These are phyloP conservation scores for Ulota crispa DNA, from an alignment of 225 moss, liverwort and hornwort species.

Conservation along the genomic window DNA sequence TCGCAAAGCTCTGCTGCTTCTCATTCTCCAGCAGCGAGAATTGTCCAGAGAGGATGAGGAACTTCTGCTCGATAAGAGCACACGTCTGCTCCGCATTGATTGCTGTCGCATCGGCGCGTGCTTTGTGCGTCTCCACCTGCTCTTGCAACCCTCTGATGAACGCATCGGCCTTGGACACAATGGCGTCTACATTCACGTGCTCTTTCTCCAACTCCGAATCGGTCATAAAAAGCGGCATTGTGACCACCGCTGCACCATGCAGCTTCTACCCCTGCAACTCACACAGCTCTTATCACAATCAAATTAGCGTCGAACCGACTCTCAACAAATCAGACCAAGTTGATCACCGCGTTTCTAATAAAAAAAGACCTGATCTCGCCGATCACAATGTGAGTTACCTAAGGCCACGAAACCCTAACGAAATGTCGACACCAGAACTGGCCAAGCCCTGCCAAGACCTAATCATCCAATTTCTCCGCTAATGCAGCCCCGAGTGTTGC, in stretches of 20 bases:
- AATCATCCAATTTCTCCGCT: neutral
- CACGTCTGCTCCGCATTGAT: constrained; percentile 98
- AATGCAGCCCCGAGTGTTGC: constrained; percentile 1
- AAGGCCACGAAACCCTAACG: neutral
- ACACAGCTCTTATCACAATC: neutral
- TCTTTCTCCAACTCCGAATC: constrained; percentile 77
- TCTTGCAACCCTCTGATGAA: constrained; percentile 67
- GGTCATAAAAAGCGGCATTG: constrained; percentile 75
- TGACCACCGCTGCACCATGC: constrained; percentile 46
- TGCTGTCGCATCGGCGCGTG: constrained; percentile 85
- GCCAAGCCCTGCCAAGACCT: constrained; percentile 17
- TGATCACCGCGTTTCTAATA: neutral
- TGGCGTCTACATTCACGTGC: constrained; percentile 50
- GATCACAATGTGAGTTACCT: neutral
- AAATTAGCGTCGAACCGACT: neutral
- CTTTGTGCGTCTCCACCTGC: constrained; percentile 96
- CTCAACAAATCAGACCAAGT: neutral
- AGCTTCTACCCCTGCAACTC: constrained; percentile 19
- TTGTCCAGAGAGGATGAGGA: constrained; percentile 80
- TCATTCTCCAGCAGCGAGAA: constrained; percentile 88
- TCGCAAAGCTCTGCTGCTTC: constrained; percentile 79
- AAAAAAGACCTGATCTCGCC: constrained; percentile 1
- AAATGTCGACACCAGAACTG: neutral
- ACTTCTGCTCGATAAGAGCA: constrained; percentile 94
- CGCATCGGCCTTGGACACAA: constrained; percentile 59